These are phyloP conservation scores for Ophiorrhiza pumila DNA, from an alignment of 257 asterid species.

Conservation along the genomic window DNA sequence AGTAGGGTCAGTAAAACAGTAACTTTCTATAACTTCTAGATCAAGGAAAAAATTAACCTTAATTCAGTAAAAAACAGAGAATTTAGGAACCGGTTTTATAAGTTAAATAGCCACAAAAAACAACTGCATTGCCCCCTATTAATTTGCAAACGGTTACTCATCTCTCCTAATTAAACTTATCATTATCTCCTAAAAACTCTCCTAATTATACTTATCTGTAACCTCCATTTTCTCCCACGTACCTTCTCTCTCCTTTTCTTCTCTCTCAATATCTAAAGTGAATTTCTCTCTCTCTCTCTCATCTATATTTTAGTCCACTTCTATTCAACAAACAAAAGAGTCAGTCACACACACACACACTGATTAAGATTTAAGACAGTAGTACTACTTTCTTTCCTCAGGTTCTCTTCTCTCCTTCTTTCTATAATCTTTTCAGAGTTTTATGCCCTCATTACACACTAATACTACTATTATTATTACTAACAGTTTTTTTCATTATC, in stretches of 20 bases:
- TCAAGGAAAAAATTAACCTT: too few species aligned
- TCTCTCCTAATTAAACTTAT: not conserved
- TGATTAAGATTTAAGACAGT: slow-evolving; percentile 16
- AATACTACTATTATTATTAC: too few species aligned
- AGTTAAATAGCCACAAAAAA: too few species aligned
- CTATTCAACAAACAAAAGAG: slow-evolving; percentile 9
- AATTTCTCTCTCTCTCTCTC: not conserved
- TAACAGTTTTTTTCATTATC: not conserved
- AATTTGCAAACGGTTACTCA: slow-evolving; percentile 22
- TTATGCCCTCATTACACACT: slow-evolving; percentile 9
- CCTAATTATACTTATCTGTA: slow-evolving; percentile 7
- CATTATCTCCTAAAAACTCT: slow-evolving; percentile 19
- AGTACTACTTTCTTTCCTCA: slow-evolving; percentile 2
- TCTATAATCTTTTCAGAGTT: not conserved
- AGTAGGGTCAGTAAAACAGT: too few species aligned
- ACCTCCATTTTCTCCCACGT: slow-evolving; percentile 15
- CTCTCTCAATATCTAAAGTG: slow-evolving; percentile 2
- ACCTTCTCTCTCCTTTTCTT: slow-evolving; percentile 12
- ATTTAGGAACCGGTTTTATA: not conserved
- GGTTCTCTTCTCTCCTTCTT: not conserved
- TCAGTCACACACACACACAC: too few species aligned
- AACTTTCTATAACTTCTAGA: too few species aligned
- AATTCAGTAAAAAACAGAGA: not conserved
- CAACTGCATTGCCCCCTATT: too few species aligned
- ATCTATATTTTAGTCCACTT: slow-evolving; percentile 9